These are phyloP conservation scores for Trametes punicea DNA, from an alignment of 768 basidiomycete species.

Conservation along the genomic window DNA sequence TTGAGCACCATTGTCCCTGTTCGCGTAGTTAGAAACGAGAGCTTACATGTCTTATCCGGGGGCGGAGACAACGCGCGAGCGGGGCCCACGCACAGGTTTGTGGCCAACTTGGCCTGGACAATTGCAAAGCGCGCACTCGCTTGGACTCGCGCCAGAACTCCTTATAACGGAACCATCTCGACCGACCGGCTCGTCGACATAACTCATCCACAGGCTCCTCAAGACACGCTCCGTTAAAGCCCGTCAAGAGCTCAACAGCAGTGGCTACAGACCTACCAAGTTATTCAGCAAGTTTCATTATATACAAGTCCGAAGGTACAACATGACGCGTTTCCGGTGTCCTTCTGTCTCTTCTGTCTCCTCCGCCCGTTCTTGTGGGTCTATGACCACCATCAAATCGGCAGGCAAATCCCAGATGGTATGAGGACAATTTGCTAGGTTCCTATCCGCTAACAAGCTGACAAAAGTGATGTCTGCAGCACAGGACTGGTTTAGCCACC, in stretches of 20 bases:
- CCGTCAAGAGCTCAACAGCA: constrained; percentile 12
- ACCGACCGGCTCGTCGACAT: not conserved
- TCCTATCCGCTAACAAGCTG: not conserved
- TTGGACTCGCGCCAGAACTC: not conserved
- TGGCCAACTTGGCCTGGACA: not conserved
- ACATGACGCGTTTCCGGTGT: constrained; percentile 16
- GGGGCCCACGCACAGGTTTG: not conserved
- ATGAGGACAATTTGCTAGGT: not conserved
- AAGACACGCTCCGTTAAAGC: not conserved
- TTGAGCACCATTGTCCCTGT: constrained; percentile 4
- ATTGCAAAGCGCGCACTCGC: constrained; percentile 6
- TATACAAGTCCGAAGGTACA: not conserved
- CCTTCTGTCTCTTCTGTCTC: constrained; percentile 10
- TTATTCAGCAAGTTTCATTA: not conserved
- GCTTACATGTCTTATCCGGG: too few relatives aligned
- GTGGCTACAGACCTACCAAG: not conserved
- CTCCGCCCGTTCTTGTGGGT: not conserved
- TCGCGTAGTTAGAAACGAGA: not conserved
- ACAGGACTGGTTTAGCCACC: not conserved
- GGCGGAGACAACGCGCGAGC: too few relatives aligned
- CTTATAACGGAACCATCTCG: not conserved
- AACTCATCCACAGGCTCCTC: not conserved
- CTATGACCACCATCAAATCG: not conserved
- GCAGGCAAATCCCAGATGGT: not conserved
- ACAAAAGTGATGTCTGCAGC: not conserved